These are phyloP conservation scores for Salvia rosmarinus DNA, from an alignment of 257 asterid genomes.

Conservation along the genomic window DNA sequence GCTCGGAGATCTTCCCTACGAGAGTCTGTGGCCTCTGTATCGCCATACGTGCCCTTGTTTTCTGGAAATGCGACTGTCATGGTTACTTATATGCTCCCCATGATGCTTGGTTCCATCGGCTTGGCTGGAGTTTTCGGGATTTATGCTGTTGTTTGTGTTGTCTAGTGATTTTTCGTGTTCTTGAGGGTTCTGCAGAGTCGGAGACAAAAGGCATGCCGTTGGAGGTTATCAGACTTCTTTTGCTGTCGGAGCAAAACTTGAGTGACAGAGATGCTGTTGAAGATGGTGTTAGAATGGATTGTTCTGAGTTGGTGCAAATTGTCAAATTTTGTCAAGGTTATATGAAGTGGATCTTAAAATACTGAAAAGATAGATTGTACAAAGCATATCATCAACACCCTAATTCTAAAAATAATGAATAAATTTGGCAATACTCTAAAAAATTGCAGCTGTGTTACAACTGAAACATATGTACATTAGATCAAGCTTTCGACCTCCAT, in stretches of 20 bases:
- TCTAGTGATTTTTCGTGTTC: constrained; percentile 70
- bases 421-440: constrained; percentile 14
- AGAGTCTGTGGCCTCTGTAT: constrained; percentile 86
- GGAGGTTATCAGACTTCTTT: constrained; percentile 87
- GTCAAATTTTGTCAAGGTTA: too few species aligned
- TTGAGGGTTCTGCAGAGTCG: constrained; percentile 78
- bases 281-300: too few species aligned
- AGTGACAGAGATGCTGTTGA: too few species aligned
- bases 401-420: constrained; percentile 21
- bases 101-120: constrained; percentile 82
- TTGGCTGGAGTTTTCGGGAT: constrained; percentile 78
- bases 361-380: too few species aligned
- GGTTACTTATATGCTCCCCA: constrained; percentile 74
- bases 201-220: constrained; percentile 91
- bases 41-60: constrained; percentile 79
- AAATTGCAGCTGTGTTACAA: background rate
- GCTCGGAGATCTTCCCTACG: constrained; percentile 87
- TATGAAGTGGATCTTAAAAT: too few species aligned
- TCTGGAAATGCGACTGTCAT: constrained; percentile 91
- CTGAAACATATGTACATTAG: constrained; percentile 36
- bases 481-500: constrained; percentile 26
- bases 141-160: constrained; percentile 62
- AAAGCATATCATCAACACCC: too few species aligned
- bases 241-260: constrained; percentile 68
- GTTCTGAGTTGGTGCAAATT: too few species aligned